These are phyloP conservation scores for Strobilomyces dryophilus DNA, from an alignment of 768 basidiomycete species.

Conservation along the genomic window DNA sequence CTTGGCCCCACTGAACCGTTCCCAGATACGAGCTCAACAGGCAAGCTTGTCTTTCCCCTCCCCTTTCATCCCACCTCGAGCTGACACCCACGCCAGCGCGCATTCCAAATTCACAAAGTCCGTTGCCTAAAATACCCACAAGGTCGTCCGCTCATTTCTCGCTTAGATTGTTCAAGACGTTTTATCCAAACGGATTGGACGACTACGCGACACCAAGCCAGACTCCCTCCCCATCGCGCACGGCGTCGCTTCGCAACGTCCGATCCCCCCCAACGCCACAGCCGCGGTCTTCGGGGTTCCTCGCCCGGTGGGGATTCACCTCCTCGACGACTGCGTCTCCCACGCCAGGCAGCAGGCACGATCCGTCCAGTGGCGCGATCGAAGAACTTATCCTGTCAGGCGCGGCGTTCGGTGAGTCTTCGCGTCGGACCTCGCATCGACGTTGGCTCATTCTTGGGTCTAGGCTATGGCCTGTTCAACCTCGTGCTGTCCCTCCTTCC, in stretches of 20 bases:
- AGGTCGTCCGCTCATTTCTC: background rate
- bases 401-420: slow-evolving; percentile 65
- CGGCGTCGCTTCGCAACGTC: slow-evolving; percentile 25
- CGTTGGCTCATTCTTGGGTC: background rate
- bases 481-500: slow-evolving; percentile 76
- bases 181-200: slow-evolving; percentile 61
- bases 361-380: slow-evolving; percentile 47
- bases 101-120: slow-evolving; percentile 75
- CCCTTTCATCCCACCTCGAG: slow-evolving; percentile 14
- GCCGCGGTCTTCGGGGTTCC: slow-evolving; percentile 30
- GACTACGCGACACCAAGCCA: slow-evolving; percentile 33
- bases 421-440: background rate
- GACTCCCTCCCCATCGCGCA: slow-evolving; percentile 23
- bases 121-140: background rate
- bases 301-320: slow-evolving; percentile 34
- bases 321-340: slow-evolving; percentile 13
- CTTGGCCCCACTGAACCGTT: slow-evolving; percentile 26
- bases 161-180: slow-evolving; percentile 51
- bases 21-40: slow-evolving; percentile 50
- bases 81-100: slow-evolving; percentile 36
- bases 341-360: slow-evolving; percentile 14
- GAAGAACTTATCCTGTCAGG: slow-evolving; percentile 75
- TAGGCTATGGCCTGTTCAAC: slow-evolving; percentile 68
- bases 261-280: slow-evolving; percentile 13
- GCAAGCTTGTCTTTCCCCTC: slow-evolving; percentile 31